Evolutionary conservation across 2,329 filamentous ascomycete species (phyloP).

Genomic region (Sarocladium brachiariae): DNA sequence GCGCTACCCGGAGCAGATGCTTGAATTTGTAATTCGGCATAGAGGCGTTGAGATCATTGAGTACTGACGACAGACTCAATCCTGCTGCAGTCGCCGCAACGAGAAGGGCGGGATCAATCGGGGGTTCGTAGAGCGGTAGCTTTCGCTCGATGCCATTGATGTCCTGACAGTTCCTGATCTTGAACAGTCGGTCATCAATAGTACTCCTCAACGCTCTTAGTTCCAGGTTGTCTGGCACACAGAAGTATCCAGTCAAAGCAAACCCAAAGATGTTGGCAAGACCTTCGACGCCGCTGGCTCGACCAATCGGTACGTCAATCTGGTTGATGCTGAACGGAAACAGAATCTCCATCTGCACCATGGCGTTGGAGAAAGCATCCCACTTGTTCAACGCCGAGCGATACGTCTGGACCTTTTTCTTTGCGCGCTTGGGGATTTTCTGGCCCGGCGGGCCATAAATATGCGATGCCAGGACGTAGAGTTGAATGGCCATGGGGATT

Average conservation of each 20-base stretch:
- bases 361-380: slow-evolving; percentile 4
- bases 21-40: slow-evolving; percentile 9
- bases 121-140: background rate
- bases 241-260: slow-evolving; percentile 6
- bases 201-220: background rate
- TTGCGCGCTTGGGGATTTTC: slow-evolving; percentile 8
- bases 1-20: slow-evolving; percentile 6
- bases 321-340: slow-evolving; percentile 8
- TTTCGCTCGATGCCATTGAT: background rate
- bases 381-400: background rate
- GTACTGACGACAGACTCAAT: background rate
- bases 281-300: background rate
- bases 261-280: slow-evolving; percentile 9
- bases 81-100: background rate
- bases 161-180: slow-evolving; percentile 9
- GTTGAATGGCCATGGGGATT: slow-evolving; percentile 12
- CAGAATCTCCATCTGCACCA: slow-evolving; percentile 1
- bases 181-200: slow-evolving; percentile 7
- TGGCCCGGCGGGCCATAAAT: slow-evolving; percentile 11
- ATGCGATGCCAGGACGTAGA: slow-evolving; percentile 12
- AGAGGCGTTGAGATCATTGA: slow-evolving; percentile 1
- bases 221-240: slow-evolving; percentile 7
- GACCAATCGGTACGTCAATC: background rate
- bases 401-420: background rate
- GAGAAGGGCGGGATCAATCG: background rate